Evolutionary conservation across 257 asterid species (phyloP).

Genomic region (Primulina huaijiensis): DNA sequence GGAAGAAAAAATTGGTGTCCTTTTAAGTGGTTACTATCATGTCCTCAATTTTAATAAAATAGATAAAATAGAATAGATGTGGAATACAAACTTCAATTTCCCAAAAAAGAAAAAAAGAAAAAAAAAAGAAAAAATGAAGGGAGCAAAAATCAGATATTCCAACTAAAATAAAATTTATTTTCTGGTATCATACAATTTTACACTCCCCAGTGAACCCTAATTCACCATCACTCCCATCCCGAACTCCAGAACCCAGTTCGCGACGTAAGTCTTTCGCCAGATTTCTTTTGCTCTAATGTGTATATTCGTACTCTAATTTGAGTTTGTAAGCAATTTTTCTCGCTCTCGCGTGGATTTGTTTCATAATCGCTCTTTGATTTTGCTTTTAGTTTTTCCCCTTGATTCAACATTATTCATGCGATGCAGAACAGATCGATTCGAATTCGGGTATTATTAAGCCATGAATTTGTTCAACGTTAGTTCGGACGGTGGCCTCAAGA

Average conservation of each 20-base stretch:
- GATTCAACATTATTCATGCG: not conserved
- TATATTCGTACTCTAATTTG: not conserved
- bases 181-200: too few species aligned
- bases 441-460: conserved; percentile 21
- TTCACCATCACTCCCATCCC: too few species aligned
- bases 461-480: conserved; percentile 52
- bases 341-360: not conserved
- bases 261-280: conserved; percentile 19
- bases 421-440: conserved; percentile 9
- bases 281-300: not conserved
- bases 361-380: not conserved
- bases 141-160: too few species aligned
- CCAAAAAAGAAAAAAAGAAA: too few species aligned
- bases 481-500: conserved; percentile 68
- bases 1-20: too few species aligned
- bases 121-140: too few species aligned
- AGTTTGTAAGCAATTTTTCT: not conserved
- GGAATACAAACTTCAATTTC: too few species aligned
- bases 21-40: too few species aligned
- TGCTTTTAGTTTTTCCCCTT: not conserved
- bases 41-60: too few species aligned
- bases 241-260: not conserved
- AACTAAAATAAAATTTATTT: too few species aligned
- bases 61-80: too few species aligned
- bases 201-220: too few species aligned